Percentiles rank a stretch among this genome's conserved stretches.
Evolutionary conservation across 1,284 basidiomycete species (phyloP).

Genomic region (Ganoderma meredithae): DNA sequence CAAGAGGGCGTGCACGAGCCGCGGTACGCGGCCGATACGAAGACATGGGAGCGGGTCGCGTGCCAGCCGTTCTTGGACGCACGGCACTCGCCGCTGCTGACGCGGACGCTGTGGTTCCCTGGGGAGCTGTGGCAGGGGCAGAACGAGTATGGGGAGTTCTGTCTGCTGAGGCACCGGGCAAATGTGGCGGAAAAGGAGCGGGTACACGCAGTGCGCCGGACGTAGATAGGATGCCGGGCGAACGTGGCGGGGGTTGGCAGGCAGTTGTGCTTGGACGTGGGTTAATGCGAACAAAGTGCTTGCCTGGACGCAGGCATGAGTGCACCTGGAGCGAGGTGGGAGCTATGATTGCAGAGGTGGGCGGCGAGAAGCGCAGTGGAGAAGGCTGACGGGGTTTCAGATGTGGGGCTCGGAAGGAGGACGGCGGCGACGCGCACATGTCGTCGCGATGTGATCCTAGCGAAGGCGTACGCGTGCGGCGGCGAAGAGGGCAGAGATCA

Average conservation of each 20-base stretch:
- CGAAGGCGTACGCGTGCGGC: slow-evolving; percentile 2
- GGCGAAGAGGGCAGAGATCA: slow-evolving; percentile 2
- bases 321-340: background rate
- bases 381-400: slow-evolving; percentile 5
- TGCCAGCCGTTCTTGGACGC: slow-evolving; percentile 88
- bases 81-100: slow-evolving; percentile 72
- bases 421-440: slow-evolving; percentile 15
- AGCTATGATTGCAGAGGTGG: background rate
- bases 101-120: slow-evolving; percentile 83
- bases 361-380: slow-evolving; percentile 6
- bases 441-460: slow-evolving; percentile 19
- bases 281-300: background rate
- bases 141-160: slow-evolving; percentile 79
- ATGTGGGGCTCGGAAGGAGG: slow-evolving; percentile 5
- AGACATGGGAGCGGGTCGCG: slow-evolving; percentile 77
- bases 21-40: slow-evolving; percentile 71
- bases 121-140: slow-evolving; percentile 65
- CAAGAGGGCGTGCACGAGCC: slow-evolving; percentile 69
- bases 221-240: slow-evolving; percentile 23
- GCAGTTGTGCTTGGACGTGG: background rate
- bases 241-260: background rate
- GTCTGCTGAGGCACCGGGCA: slow-evolving; percentile 64
- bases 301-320: background rate
- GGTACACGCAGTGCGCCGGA: slow-evolving; percentile 34
- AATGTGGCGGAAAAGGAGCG: slow-evolving; percentile 51